Evolutionary conservation across 2,329 filamentous ascomycete genomes (phyloP).

Genomic region (Cladosporium oxysporum): DNA sequence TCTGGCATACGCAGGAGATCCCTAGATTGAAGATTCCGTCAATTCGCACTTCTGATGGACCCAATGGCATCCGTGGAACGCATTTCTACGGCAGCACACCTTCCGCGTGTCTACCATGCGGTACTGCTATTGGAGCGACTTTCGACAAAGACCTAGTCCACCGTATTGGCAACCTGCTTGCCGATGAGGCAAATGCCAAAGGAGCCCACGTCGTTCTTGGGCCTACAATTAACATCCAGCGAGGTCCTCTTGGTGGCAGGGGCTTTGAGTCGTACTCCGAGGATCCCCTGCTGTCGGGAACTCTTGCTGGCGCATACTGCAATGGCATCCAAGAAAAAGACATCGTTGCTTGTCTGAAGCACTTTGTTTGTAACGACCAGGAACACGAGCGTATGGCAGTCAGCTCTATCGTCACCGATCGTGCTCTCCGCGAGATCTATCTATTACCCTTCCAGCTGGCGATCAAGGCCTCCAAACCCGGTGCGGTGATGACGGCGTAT

Average conservation of each 20-base stretch:
- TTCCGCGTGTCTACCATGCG: slow-evolving; percentile 77
- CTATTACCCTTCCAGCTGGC: slow-evolving; percentile 75
- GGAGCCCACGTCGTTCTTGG: slow-evolving; percentile 34
- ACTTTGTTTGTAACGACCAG: slow-evolving; percentile 73
- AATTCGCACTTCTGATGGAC: slow-evolving; percentile 67
- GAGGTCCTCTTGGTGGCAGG: slow-evolving; percentile 60
- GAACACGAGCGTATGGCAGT: slow-evolving; percentile 68
- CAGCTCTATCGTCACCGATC: slow-evolving; percentile 64
- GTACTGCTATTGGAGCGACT: slow-evolving; percentile 35
- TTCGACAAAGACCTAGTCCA: slow-evolving; percentile 11
- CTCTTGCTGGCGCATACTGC: slow-evolving; percentile 64
- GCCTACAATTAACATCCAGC: slow-evolving; percentile 34
- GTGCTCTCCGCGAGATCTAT: slow-evolving; percentile 68
- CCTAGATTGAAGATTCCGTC: slow-evolving; percentile 64
- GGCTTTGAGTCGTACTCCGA: slow-evolving; percentile 88
- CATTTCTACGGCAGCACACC: slow-evolving; percentile 66
- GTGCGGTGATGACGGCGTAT: slow-evolving; percentile 69
- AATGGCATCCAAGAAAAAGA: slow-evolving; percentile 70
- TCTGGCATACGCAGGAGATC: slow-evolving; percentile 67
- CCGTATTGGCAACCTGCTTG: slow-evolving; percentile 28
- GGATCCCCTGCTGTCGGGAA: slow-evolving; percentile 75
- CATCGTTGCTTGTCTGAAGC: slow-evolving; percentile 77
- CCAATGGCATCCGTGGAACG: slow-evolving; percentile 68
- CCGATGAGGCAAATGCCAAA: slow-evolving; percentile 32
- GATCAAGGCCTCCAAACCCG: slow-evolving; percentile 38